These are phyloP conservation scores for Ophiostoma himal-ulmi DNA, from an alignment of 2,329 filamentous ascomycete genomes.

Conservation along the genomic window DNA sequence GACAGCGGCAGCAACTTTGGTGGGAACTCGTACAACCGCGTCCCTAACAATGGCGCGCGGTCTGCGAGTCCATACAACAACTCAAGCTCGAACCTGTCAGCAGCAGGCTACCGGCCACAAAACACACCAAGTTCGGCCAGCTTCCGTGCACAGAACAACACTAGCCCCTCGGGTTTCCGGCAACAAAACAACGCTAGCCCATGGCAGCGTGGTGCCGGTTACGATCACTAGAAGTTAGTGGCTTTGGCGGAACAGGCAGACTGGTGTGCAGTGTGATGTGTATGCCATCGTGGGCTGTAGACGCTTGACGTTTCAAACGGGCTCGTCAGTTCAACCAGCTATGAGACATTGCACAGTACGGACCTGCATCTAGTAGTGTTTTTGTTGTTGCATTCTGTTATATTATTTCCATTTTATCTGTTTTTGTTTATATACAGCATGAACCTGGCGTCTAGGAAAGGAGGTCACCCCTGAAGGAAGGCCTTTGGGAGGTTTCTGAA, in stretches of 20 bases:
- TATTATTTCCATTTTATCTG: not conserved
- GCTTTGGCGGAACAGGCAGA: not conserved
- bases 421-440: slow-evolving; percentile 16
- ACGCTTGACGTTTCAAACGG: no score
- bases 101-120: slow-evolving; percentile 26
- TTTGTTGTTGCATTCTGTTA: slow-evolving; percentile 9
- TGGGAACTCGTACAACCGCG: slow-evolving; percentile 3
- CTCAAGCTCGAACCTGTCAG: slow-evolving; percentile 27
- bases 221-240: slow-evolving; percentile 35
- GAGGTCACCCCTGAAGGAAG: not conserved
- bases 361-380: not conserved
- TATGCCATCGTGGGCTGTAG: not conserved
- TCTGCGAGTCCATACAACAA: slow-evolving; percentile 31
- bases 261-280: slow-evolving; percentile 1
- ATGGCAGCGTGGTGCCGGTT: slow-evolving; percentile 53
- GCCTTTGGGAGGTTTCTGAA: slow-evolving; percentile 6
- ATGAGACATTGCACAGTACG: not conserved
- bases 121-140: slow-evolving; percentile 33
- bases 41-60: slow-evolving; percentile 24
- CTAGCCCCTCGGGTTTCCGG: slow-evolving; percentile 32
- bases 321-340: not conserved
- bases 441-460: slow-evolving; percentile 17
- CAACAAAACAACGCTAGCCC: slow-evolving; percentile 34
- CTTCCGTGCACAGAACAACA: slow-evolving; percentile 24
- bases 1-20: slow-evolving; percentile 20